Evolutionary conservation across 306 rosid genomes (phyloP).

Genomic region (Ormosia emarginata): DNA sequence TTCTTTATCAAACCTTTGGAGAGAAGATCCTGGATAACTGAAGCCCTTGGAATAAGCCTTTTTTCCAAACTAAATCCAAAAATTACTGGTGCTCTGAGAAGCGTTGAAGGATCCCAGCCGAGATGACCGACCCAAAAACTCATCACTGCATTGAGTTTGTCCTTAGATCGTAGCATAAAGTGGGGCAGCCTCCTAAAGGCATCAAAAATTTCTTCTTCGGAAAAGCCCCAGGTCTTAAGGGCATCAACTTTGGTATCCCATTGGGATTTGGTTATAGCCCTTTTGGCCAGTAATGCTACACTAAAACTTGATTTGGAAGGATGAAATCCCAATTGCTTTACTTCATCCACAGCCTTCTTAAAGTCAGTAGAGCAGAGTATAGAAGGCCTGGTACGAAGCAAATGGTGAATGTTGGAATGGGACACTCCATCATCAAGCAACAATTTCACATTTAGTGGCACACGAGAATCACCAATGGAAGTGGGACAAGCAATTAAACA

Average conservation of each 20-base stretch:
- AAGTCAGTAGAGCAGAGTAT: not conserved
- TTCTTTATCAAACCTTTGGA: conserved; percentile 38
- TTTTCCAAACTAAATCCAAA: conserved; percentile 35
- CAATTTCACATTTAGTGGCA: not conserved
- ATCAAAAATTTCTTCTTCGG: conserved; percentile 28
- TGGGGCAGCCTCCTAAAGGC: conserved; percentile 34
- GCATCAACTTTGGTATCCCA: conserved; percentile 39
- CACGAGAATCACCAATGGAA: not conserved
- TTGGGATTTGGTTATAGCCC: conserved; percentile 4
- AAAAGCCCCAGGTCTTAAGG: conserved; percentile 53
- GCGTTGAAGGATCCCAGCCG: conserved; percentile 16
- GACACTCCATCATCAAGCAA: not conserved
- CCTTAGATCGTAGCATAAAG: conserved; percentile 26
- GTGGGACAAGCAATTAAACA: not conserved
- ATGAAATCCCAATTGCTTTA: conserved; percentile 45
- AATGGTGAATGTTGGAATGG: not conserved
- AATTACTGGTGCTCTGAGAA: not conserved
- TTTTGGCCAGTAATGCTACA: conserved; percentile 20
- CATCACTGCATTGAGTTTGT: conserved; percentile 39
- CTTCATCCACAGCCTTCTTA: conserved; percentile 15
- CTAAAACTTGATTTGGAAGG: conserved; percentile 13
- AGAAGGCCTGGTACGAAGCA: not conserved
- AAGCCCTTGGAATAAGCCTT: conserved; percentile 43
- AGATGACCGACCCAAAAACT: conserved; percentile 29
- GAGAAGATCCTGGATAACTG: conserved; percentile 20